Percentiles rank a stretch among this genome's conserved stretches.
Evolutionary conservation across 2,329 filamentous ascomycete species (phyloP).

Genomic region (Colletotrichum lini): DNA sequence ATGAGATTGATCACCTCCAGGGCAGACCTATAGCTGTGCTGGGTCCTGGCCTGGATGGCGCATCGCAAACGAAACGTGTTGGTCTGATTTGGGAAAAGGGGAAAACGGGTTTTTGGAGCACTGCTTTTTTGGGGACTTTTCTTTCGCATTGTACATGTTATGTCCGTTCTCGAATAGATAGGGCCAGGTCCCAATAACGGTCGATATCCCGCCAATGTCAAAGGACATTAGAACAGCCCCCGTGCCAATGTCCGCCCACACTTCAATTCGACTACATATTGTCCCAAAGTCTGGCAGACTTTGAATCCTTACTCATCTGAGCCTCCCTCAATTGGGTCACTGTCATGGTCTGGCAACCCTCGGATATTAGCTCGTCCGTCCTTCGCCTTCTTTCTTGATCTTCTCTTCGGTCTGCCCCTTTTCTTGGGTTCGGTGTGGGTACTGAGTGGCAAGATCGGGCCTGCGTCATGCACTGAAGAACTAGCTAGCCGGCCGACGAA

Average conservation of each 20-base stretch:
- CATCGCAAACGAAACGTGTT: constrained; percentile 15
- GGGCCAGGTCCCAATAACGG: constrained; percentile 33
- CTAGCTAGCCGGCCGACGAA: constrained; percentile 38
- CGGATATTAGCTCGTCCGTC: constrained; percentile 39
- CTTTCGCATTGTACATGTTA: constrained; percentile 21
- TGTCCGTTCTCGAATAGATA: constrained; percentile 26
- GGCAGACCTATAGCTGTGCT: constrained; percentile 27
- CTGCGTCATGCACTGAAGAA: neutral
- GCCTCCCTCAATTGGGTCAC: constrained; percentile 40
- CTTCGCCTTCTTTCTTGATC: constrained; percentile 13
- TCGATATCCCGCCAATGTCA: constrained; percentile 39
- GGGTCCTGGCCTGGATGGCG: constrained; percentile 10
- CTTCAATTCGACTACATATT: neutral
- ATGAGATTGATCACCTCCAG: constrained; percentile 9
- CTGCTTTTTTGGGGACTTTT: constrained; percentile 2
- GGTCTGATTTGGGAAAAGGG: neutral
- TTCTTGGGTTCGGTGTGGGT: neutral
- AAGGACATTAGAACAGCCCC: constrained; percentile 22
- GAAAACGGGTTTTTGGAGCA: neutral
- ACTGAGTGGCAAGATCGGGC: constrained; percentile 1
- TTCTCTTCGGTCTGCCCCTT: constrained; percentile 8
- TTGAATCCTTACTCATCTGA: constrained; percentile 18
- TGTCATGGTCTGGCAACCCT: constrained; percentile 34
- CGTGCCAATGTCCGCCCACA: neutral
- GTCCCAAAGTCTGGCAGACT: neutral